Conservation (phyloP, 768 basidiomycete genomes). For the Leucocoprinus sp. region DNA sequence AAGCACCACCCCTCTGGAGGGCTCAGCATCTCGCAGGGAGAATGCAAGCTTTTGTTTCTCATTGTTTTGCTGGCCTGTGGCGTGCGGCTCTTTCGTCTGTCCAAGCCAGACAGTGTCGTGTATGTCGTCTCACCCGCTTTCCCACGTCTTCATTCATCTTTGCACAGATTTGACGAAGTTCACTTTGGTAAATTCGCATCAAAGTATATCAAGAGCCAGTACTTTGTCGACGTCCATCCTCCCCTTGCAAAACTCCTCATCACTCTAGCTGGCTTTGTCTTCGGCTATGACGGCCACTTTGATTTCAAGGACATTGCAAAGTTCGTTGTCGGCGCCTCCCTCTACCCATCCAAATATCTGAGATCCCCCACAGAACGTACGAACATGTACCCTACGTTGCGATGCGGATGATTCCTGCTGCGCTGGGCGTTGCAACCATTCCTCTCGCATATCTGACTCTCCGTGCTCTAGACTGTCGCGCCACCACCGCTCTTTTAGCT, state of each 20-base stretch:
- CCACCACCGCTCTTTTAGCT: conserved; percentile 86
- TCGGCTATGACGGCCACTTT: conserved; percentile 86
- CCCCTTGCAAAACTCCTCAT: conserved; percentile 94
- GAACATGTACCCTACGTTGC: conserved; percentile 89
- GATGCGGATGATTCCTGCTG: conserved; percentile 94
- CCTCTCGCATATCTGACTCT: conserved; percentile 91
- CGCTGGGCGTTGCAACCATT: conserved; percentile 81
- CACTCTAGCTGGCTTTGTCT: conserved; percentile 81
- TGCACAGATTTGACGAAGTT: conserved; percentile 86
- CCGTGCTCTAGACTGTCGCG: conserved; percentile 85
- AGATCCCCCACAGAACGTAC: conserved; percentile 49
- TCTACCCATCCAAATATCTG: conserved; percentile 5
- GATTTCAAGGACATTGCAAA: conserved; percentile 98
- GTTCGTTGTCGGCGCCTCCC: conserved; percentile 30
- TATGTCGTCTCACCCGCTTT: conserved; percentile 32
- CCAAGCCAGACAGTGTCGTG: conserved; percentile 89
- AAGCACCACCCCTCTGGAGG: conserved; percentile 48
- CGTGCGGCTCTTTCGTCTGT: conserved; percentile 85
- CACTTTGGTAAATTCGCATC: conserved; percentile 97
- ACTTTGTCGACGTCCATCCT: conserved; percentile 94
- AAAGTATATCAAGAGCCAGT: conserved; percentile 88
- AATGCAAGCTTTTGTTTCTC: conserved; percentile 66
- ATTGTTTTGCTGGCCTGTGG: conserved; percentile 61
- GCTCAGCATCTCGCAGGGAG: conserved; percentile 55
- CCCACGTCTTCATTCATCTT: conserved; percentile 12